phyloP scores from a whole-genome alignment of 805 yeast species.

The Yamadazyma paraphyllophila region DNA sequence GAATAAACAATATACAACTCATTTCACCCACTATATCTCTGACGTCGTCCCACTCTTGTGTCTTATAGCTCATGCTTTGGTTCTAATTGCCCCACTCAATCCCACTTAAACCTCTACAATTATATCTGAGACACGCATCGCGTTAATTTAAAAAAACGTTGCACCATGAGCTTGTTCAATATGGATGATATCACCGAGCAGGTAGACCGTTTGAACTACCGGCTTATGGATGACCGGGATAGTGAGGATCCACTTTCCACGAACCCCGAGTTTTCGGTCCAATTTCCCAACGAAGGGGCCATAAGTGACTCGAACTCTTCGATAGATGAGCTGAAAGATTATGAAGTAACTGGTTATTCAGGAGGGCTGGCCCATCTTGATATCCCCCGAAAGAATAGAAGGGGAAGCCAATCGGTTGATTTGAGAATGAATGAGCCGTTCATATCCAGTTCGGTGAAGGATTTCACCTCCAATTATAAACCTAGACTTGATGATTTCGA shows the following conservation, averaged over 20 bases:
- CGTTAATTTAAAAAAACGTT: constrained; percentile 4
- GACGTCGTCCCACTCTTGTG: no score
- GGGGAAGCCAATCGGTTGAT: constrained; percentile 15
- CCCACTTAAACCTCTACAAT: neutral
- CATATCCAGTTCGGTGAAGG: constrained; percentile 13
- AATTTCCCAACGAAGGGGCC: neutral
- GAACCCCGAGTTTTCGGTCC: neutral
- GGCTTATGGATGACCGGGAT: constrained; percentile 1
- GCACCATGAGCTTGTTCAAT: constrained; percentile 11
- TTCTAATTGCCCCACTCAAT: neutral
- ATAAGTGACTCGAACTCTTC: neutral
- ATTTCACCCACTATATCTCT: no score
- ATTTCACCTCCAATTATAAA: constrained; percentile 6
- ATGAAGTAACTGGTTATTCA: neutral
- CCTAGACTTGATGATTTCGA: constrained; percentile 34
- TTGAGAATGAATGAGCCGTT: constrained; percentile 14
- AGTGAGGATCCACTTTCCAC: neutral
- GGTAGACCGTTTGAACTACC: constrained; percentile 11
- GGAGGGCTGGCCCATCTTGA: constrained; percentile 1
- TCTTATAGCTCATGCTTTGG: neutral
- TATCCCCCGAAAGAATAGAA: constrained; percentile 5
- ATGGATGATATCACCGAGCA: constrained; percentile 16
- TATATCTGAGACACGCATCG: constrained; percentile 1
- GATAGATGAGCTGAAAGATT: constrained; percentile 2
- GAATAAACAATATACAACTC: no score